Conservation (phyloP, 768 basidiomycete genomes). For the Clavaria fumosa region DNA sequence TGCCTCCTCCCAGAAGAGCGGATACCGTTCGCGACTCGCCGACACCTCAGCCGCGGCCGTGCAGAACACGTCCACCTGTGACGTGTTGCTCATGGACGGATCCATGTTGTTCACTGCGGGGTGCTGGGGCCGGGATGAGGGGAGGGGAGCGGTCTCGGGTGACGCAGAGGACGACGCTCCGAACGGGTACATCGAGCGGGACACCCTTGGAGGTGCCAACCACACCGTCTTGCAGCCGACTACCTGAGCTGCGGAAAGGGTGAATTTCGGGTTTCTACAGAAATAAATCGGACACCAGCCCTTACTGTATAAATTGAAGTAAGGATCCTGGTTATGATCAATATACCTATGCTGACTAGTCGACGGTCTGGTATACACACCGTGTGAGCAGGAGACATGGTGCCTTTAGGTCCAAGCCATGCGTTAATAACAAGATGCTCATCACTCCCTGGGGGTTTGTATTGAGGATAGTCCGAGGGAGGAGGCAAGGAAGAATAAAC, state of each 20-base stretch:
- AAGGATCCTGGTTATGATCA: constrained; percentile 97
- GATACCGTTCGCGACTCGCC: constrained; percentile 18
- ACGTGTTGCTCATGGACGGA: constrained; percentile 65
- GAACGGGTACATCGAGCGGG: constrained; percentile 46
- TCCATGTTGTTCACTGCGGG: constrained; percentile 24
- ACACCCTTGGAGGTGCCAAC: constrained; percentile 61
- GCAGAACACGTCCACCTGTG: constrained; percentile 63
- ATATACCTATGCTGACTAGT: too few species aligned
- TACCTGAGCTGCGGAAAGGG: constrained; percentile 55
- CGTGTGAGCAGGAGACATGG: constrained; percentile 82
- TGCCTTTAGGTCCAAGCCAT: constrained; percentile 72
- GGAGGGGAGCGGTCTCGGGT: too few species aligned
- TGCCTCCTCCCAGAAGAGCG: constrained; percentile 41
- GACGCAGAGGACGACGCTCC: constrained; percentile 8
- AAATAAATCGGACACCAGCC: too few species aligned
- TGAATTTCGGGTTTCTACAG: too few species aligned
- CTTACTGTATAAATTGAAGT: constrained; percentile 78
- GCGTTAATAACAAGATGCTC: constrained; percentile 55
- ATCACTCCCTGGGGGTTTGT: constrained; percentile 49
- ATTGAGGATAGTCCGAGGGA: constrained; percentile 29
- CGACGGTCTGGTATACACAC: constrained; percentile 26
- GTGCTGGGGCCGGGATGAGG: constrained; percentile 20
- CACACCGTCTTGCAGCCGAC: constrained; percentile 84
- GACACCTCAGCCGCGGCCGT: constrained; percentile 12
- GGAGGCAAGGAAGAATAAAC: constrained; percentile 49